Percentiles rank a stretch among this genome's conserved stretches.
Evolutionary conservation across 306 rosid species (phyloP).

Genomic region (Oxytropis ochrocephala): DNA sequence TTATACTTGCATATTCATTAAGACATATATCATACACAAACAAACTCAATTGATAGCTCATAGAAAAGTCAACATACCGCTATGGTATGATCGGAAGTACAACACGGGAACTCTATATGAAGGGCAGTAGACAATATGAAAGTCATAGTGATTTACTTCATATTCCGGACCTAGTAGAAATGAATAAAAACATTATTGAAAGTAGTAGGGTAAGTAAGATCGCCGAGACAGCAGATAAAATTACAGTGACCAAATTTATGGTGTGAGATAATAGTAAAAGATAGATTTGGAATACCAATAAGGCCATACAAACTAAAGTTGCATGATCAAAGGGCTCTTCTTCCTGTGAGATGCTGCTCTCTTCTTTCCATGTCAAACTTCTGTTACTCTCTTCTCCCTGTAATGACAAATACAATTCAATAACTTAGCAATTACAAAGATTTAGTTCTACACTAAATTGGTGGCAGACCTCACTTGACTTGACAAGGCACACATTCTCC

Average conservation of each 20-base stretch:
- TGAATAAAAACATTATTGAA: background rate
- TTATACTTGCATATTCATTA: background rate
- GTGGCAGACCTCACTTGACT: slow-evolving; percentile 28
- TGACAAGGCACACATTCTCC: slow-evolving; percentile 45
- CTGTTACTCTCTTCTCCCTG: slow-evolving; percentile 31
- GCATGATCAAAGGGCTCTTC: slow-evolving; percentile 56
- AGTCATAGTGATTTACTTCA: slow-evolving; percentile 50
- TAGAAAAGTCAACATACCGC: slow-evolving; percentile 42
- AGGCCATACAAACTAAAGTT: slow-evolving; percentile 53
- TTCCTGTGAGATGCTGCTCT: slow-evolving; percentile 11
- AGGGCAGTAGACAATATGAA: slow-evolving; percentile 65
- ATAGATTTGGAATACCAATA: background rate
- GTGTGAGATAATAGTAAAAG: background rate
- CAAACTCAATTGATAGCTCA: too few species aligned
- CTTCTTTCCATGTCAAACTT: slow-evolving; percentile 23
- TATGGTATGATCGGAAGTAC: slow-evolving; percentile 55
- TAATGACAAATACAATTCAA: background rate
- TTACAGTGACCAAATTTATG: background rate
- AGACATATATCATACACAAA: slow-evolving; percentile 2
- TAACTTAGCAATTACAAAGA: background rate
- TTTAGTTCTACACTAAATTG: background rate
- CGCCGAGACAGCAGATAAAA: background rate
- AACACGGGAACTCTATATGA: slow-evolving; percentile 74
- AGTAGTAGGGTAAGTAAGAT: background rate
- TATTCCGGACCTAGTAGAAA: slow-evolving; percentile 41